Conservation (phyloP, 1,139 yeast species). For the Pichia sp. region DNA sequence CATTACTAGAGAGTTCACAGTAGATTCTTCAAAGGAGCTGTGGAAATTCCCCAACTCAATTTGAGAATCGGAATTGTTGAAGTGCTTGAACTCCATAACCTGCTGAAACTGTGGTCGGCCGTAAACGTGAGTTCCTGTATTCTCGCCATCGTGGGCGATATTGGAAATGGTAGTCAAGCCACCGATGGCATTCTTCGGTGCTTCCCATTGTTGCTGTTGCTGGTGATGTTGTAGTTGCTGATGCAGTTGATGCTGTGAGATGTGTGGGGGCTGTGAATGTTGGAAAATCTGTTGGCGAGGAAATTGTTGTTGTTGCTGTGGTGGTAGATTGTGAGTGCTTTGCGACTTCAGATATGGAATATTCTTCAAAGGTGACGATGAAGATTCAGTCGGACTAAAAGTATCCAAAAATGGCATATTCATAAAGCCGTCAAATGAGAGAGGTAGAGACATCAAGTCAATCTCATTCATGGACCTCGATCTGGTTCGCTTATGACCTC, state of each 20-base stretch:
- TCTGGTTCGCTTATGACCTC: constrained; percentile 34
- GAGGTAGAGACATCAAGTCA: constrained; percentile 16
- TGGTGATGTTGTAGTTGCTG: background rate
- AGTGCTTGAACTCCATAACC: constrained; percentile 1
- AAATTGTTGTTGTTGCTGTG: background rate
- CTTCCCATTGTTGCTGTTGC: background rate
- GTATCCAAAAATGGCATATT: constrained; percentile 10
- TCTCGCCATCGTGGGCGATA: background rate
- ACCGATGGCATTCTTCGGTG: too few relatives aligned
- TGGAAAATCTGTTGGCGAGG: background rate
- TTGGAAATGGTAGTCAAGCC: background rate
- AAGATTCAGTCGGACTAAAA: constrained; percentile 13
- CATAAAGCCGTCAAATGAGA: background rate
- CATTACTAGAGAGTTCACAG: background rate
- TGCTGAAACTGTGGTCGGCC: background rate
- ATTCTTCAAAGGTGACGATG: constrained; percentile 6
- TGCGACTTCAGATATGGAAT: constrained; percentile 7
- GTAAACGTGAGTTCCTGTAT: background rate
- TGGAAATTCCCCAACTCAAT: constrained; percentile 1
- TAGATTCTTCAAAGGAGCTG: background rate
- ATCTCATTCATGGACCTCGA: constrained; percentile 33
- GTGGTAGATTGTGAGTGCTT: background rate
- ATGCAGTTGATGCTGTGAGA: background rate
- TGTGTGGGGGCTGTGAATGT: background rate
- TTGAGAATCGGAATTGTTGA: constrained; percentile 13